Conservation (phyloP, 805 yeast genomes). For the Candida railenensis region DNA sequence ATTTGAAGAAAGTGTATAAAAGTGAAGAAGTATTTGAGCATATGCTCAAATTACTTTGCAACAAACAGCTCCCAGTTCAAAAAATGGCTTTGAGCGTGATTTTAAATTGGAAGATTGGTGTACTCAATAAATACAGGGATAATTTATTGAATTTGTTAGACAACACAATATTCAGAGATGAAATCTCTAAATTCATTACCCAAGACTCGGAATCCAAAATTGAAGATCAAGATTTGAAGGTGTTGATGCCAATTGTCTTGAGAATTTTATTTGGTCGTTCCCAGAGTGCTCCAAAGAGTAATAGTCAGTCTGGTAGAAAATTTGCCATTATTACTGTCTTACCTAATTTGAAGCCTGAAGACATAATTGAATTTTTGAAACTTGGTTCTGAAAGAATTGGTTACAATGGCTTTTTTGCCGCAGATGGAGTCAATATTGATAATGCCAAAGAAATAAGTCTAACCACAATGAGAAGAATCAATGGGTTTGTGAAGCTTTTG, state of each 20-base stretch:
- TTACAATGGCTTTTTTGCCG: conserved; percentile 30
- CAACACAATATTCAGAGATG: conserved; percentile 83
- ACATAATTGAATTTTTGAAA: conserved; percentile 58
- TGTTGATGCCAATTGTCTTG: conserved; percentile 68
- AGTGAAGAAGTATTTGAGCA: conserved; percentile 54
- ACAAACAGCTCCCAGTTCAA: conserved; percentile 63
- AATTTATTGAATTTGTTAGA: conserved; percentile 74
- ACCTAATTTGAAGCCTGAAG: conserved; percentile 52
- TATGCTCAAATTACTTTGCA: conserved; percentile 57
- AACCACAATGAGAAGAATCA: conserved; percentile 45
- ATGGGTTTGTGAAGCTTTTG: conserved; percentile 66
- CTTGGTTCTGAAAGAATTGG: conserved; percentile 60
- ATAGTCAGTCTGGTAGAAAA: conserved; percentile 70
- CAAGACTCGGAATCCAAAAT: conserved; percentile 49
- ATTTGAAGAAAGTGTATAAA: conserved; percentile 53
- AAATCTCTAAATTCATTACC: conserved; percentile 62
- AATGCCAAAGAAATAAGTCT: conserved; percentile 18
- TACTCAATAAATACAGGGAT: conserved; percentile 66
- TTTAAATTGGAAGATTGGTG: conserved; percentile 59
- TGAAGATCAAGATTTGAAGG: conserved; percentile 57
- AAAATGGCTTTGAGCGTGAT: conserved; percentile 69
- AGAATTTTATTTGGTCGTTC: conserved; percentile 86
- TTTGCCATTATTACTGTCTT: conserved; percentile 65
- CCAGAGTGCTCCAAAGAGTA: conserved; percentile 65
- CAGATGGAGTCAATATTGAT: conserved; percentile 4